Base-by-base conservation (phyloP, 495 filamentous ascomycete genomes). In the Chlorociboria aeruginascens region DNA sequence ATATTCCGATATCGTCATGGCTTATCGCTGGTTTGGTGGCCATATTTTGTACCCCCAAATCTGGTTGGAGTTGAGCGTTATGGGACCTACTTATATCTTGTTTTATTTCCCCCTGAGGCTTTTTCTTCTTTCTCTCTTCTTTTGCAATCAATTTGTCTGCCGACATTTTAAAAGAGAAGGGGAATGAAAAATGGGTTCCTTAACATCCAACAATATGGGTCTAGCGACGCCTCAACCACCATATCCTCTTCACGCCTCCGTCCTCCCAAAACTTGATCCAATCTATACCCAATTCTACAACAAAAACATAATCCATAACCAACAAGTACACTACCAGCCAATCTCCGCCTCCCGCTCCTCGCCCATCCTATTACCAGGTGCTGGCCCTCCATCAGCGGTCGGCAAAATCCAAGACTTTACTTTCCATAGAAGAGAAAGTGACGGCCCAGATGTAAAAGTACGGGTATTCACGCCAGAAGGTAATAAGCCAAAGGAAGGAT, bases 211-310 rank as follows among this genome's bases (percentile, higher is more conserved):
- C 20, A 25, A 25, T 25, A 4, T 25, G 20, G 20, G 4, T 25
- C 20, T 25, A 25, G 32, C 1, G 2, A 25, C 31, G 4, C 58
- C 63, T 35, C 59, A 67, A 49, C 75, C 75, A 9, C 75, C 74
- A 0, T 77, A 79, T 48, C 73, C 74, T 29, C 67, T 79, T 35
- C 72, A 79, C 49, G 58, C 61, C 13, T 74, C 73, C 12, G 62
- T 79, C 35, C 55, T 60, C 32, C 48, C 51, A 31, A 54, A 51
- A 55, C 68, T 79, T 33, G 63, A 76, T 51, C 69, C 74, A 8
- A 67, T 70, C 40, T 79, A 77, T 53, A 68, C 67, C 43, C 57
- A 53, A 20, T 77, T 76, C 60, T 78, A 78, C 56, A 77, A 78
- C 55, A 43, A 69, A 35, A 54, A 73, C 58, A 66, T 79, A 9